Evolutionary conservation across 331 rosid genomes (phyloP).

Genomic region (Ulmus americana): DNA sequence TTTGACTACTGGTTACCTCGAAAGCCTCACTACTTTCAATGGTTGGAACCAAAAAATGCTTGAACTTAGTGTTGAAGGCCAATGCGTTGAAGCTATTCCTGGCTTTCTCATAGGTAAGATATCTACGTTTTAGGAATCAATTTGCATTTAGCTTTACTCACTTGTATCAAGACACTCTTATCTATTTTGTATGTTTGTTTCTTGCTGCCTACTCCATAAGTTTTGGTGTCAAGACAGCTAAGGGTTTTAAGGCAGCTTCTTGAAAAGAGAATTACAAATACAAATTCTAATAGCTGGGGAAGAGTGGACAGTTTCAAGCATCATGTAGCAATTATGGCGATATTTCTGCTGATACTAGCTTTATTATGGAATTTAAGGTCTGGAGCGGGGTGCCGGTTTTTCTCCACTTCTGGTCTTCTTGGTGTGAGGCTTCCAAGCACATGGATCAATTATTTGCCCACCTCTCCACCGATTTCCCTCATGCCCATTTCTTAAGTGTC

Average conservation of each 20-base stretch:
- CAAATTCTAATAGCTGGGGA: constrained; percentile 33
- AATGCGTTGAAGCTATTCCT: constrained; percentile 49
- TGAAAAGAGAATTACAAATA: constrained; percentile 21
- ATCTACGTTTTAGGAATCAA: background rate
- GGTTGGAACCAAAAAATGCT: constrained; percentile 94
- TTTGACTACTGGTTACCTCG: constrained; percentile 70
- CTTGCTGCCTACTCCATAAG: constrained; percentile 57
- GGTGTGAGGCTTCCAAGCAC: too few relatives aligned
- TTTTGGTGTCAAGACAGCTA: constrained; percentile 71
- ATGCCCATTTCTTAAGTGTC: too few relatives aligned
- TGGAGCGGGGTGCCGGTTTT: too few relatives aligned
- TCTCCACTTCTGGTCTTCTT: too few relatives aligned
- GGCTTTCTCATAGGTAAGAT: constrained; percentile 65
- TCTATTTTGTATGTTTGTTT: constrained; percentile 51
- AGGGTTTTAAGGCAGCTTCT: constrained; percentile 57
- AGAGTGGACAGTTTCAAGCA: constrained; percentile 37
- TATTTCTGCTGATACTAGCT: constrained; percentile 38
- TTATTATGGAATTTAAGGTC: constrained; percentile 50
- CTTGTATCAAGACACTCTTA: constrained; percentile 9
- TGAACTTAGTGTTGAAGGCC: constrained; percentile 59
- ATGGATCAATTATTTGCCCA: too few relatives aligned
- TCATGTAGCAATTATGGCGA: constrained; percentile 39
- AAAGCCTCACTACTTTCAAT: constrained; percentile 89
- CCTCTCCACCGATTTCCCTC: too few relatives aligned
- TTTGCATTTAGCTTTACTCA: background rate